These are phyloP conservation scores for Cymbopogon citratus DNA, from an alignment of 176 grass and related monocot genomes.

Conservation along the genomic window DNA sequence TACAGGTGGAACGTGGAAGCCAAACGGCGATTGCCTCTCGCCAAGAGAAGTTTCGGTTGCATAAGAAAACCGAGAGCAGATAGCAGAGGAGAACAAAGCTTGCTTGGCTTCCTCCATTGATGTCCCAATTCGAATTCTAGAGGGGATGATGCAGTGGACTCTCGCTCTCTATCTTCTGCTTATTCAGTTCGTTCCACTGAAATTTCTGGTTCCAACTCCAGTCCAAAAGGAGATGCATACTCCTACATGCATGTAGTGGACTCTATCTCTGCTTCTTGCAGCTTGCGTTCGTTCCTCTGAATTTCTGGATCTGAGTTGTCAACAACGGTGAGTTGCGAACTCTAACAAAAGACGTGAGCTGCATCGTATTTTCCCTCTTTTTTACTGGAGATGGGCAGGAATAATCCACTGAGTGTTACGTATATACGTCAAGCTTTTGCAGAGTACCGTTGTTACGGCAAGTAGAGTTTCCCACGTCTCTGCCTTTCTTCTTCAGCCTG, in stretches of 20 bases:
- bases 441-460: background rate
- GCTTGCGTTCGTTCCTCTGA: background rate
- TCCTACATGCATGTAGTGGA: background rate
- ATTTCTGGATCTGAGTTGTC: background rate
- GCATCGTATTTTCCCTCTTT: background rate
- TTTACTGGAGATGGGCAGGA: background rate
- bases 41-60: background rate
- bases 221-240: background rate
- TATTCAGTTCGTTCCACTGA: background rate
- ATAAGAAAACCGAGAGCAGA: background rate
- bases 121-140: background rate
- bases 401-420: background rate
- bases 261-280: background rate
- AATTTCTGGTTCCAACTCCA: background rate
- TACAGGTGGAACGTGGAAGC: background rate
- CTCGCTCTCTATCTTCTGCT: background rate
- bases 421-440: background rate
- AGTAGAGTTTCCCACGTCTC: background rate
- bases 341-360: background rate
- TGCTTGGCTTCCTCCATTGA: slow-evolving; percentile 14
- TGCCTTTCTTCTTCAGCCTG: background rate
- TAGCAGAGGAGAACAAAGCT: background rate
- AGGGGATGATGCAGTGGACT: background rate
- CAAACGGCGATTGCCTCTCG: background rate
- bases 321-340: background rate